Evolutionary conservation across 1,284 basidiomycete species (phyloP), one percentile per base, ranked within the genome.

Genomic region (Tilletia indica): DNA sequence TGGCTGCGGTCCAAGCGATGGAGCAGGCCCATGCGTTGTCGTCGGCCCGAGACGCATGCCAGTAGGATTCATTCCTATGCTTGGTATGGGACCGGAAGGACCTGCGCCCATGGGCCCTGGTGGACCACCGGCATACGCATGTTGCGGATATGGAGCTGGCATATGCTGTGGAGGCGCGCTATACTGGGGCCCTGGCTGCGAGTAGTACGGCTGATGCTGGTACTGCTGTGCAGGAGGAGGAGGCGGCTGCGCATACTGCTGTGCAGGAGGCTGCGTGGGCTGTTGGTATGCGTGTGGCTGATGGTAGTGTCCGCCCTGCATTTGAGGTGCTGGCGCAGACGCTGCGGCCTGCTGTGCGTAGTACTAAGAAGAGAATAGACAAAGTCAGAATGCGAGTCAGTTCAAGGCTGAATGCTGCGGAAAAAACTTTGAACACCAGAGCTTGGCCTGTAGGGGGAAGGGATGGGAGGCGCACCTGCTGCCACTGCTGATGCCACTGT

Each of bases 401-500:
- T 54, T n/a, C 8, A 54, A 54, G 11, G 51, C 16, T 45, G 42
- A 14, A 45, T 14, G 42, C 42, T 45, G 42, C 42, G 42, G 12
- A 45, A 45, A 14, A 3, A 45, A 45, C 6, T 45, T 45, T 3
- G 42, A 45, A 45, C 42, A 45, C 42, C 42, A 45, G 42, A 45
- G 42, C 42, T 45, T 45, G 42, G 42, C 42, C 42, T 9, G 42
- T 45, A 14, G 9, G 42, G 14, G 14, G 42, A 8, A 3, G 6
- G 61, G 14, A 4, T 64, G 61, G 12, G 12, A 64, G 36, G 61
- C 61, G 61, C 61, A 64, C 61, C 61, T 64, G 61, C 61, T 64
- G 61, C 61, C 61, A 64, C 36, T 64, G 61, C 61, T 64, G 61
- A 64, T 64, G 61, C 61, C 61, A 64, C 36, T 64, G 61, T 19